These are phyloP conservation scores for Coemansia umbellata DNA, from an alignment of 192 early-diverging fungal genomes.

Conservation along the genomic window DNA sequence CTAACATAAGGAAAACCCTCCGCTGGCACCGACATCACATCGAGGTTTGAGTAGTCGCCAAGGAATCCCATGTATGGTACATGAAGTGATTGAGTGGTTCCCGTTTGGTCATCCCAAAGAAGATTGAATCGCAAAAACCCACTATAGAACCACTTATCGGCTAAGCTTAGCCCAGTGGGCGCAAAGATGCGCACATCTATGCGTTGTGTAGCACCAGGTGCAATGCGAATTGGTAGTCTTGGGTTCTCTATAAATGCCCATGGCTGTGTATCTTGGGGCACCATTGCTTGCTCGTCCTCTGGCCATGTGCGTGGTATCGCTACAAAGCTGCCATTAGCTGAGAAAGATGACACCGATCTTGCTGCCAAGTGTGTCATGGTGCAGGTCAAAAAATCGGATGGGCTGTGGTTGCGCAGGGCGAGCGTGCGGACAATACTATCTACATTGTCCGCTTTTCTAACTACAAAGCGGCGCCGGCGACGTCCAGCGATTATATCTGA, in stretches of 20 bases:
- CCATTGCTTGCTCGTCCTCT: conserved; percentile 6
- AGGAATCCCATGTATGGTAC: conserved; percentile 47
- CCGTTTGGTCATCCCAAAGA: conserved; percentile 41
- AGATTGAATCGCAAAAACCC: conserved; percentile 47
- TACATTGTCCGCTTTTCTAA: not conserved
- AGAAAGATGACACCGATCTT: conserved; percentile 37
- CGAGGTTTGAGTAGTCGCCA: conserved; percentile 44
- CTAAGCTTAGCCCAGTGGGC: conserved; percentile 23
- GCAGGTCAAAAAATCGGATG: conserved; percentile 28
- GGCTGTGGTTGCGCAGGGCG: conserved; percentile 34
- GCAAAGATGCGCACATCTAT: conserved; percentile 33
- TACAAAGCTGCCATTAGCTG: conserved; percentile 44
- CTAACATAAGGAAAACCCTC: conserved; percentile 41
- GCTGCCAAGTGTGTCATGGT: conserved; percentile 46
- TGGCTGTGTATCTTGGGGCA: conserved; percentile 30
- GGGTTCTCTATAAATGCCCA: conserved; percentile 27
- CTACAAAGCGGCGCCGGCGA: not conserved
- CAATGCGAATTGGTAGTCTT: conserved; percentile 30
- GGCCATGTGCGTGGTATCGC: conserved; percentile 38
- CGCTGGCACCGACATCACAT: conserved; percentile 35
- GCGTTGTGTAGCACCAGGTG: conserved; percentile 18
- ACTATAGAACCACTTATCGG: conserved; percentile 43
- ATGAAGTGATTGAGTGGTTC: conserved; percentile 39
- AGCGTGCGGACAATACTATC: conserved; percentile 16
- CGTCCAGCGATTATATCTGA: not conserved